Base-by-base conservation (phyloP, 768 basidiomycete species). In the Clitopilus passeckerianus region DNA sequence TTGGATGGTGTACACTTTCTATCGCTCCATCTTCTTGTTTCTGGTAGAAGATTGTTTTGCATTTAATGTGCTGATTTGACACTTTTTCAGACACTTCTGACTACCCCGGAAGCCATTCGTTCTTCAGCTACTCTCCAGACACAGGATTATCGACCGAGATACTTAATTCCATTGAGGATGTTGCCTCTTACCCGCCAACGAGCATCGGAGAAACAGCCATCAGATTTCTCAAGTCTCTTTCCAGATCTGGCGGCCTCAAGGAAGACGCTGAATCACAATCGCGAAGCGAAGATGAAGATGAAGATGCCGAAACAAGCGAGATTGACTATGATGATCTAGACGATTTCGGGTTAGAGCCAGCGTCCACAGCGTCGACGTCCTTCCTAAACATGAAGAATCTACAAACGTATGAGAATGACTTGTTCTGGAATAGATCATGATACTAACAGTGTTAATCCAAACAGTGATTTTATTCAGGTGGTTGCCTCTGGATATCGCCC, bases 381-480 rank as follows among this genome's bases (percentile, higher is more conserved):
- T 65, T 68, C 35, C 62, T 71, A 5, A 57, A 73, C 18, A 57
- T 71, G 63, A 57, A 65, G 34, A 66, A 61, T 33, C 59, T 77
- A 20, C 72, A 76, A 68, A 65, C 69, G 74, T 75, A 61, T 61
- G 65, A 56, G 41, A 12, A 12, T n/a, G 37, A 52, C 59, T 4
- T 57, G 33, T 54, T 59, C 54, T 34, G 23, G 55, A 53, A 57
- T 43, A 34, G 54, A 10, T 23, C 46, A 18, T 44, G 6, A 30
- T 27, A 20, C 37, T 33, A 20, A 37, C 8, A 35, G 34, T 57
- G 33, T 64, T 9, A 59, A 43, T n/a, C n/a, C 60, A 59, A 41
- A 18, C 65, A 86, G 85, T 53, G 80, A 88, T 58, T 90, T 90
- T 65, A 65, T 81, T 27, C 84, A 86, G 55, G 77, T 79, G n/a